Evolutionary conservation across 257 asterid species (phyloP).

Genomic region (Solanum commersonii): DNA sequence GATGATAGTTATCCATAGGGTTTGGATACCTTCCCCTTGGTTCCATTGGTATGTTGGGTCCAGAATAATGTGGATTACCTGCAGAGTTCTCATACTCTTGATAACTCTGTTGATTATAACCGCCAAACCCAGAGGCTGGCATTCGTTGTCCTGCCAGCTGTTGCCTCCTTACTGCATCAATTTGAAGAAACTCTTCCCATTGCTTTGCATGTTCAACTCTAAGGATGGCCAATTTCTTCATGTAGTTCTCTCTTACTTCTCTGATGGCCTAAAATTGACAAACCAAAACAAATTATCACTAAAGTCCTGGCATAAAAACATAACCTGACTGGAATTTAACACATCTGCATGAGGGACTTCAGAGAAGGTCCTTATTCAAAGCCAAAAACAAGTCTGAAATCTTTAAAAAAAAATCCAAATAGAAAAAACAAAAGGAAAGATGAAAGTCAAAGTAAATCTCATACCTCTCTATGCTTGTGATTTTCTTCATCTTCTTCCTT

Average conservation of each 20-base stretch:
- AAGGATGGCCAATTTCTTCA: constrained; percentile 45
- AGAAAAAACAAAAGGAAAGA: background rate
- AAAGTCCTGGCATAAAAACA: background rate
- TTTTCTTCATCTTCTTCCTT: constrained; percentile 96
- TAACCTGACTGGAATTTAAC: background rate
- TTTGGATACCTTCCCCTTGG: constrained; percentile 57
- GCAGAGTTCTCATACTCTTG: constrained; percentile 42
- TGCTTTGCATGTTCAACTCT: constrained; percentile 61
- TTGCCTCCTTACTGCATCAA: constrained; percentile 58
- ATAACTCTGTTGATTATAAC: constrained; percentile 40
- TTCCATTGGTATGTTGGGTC: constrained; percentile 35
- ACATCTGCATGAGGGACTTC: background rate
- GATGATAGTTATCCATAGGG: constrained; percentile 48
- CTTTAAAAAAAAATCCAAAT: background rate
- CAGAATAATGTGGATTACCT: constrained; percentile 48
- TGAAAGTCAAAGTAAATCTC: constrained; percentile 2
- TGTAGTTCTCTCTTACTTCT: constrained; percentile 59
- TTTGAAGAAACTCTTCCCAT: constrained; percentile 82
- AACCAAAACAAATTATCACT: background rate
- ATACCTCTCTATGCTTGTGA: constrained; percentile 85
- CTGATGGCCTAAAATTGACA: constrained; percentile 47
- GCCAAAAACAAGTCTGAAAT: background rate
- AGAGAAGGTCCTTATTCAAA: background rate
- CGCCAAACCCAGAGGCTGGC: constrained; percentile 45
- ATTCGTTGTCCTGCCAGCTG: constrained; percentile 33